A percentile compares a stretch with the other conserved stretches of the same genome.
phyloP scores from a whole-genome alignment of 345 rosid genomes.

The Boechera stricta region DNA sequence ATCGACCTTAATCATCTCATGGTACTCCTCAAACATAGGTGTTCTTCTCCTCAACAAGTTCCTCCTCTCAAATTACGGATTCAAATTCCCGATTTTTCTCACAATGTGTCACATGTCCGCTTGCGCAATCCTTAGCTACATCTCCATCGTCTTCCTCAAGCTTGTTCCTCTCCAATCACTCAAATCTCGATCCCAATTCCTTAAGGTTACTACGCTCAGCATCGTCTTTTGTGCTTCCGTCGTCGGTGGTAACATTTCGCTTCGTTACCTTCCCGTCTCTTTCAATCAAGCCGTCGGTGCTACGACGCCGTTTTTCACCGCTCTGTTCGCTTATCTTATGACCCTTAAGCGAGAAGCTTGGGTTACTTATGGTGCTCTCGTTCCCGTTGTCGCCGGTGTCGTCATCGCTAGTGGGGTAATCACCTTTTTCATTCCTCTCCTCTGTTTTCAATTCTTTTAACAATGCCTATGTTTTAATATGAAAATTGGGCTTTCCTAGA shows the following conservation, averaged over 20 bases:
- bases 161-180: slow-evolving; percentile 78
- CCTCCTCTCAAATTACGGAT: slow-evolving; percentile 90
- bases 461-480: not conserved
- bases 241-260: slow-evolving; percentile 91
- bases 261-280: slow-evolving; percentile 84
- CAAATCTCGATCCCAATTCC: slow-evolving; percentile 75
- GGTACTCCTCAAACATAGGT: slow-evolving; percentile 93
- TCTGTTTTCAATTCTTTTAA: slow-evolving; percentile 35
- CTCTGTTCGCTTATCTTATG: slow-evolving; percentile 79
- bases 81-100: slow-evolving; percentile 89
- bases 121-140: slow-evolving; percentile 83
- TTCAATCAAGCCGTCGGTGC: slow-evolving; percentile 99
- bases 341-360: slow-evolving; percentile 89
- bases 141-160: slow-evolving; percentile 83
- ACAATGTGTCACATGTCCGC: slow-evolving; percentile 98
- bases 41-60: slow-evolving; percentile 92
- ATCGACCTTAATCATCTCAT: slow-evolving; percentile 59
- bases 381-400: slow-evolving; percentile 87
- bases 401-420: slow-evolving; percentile 92
- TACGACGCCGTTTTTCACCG: slow-evolving; percentile 91
- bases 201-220: slow-evolving; percentile 81
- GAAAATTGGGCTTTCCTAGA: slow-evolving; percentile 32
- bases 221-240: slow-evolving; percentile 91
- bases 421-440: not conserved
- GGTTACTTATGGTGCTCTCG: slow-evolving; percentile 84